Evolutionary conservation across 805 yeast genomes (phyloP), one percentile per base, ranked within the genome.

Genomic region (Saccharomycopsis fibuligera): DNA sequence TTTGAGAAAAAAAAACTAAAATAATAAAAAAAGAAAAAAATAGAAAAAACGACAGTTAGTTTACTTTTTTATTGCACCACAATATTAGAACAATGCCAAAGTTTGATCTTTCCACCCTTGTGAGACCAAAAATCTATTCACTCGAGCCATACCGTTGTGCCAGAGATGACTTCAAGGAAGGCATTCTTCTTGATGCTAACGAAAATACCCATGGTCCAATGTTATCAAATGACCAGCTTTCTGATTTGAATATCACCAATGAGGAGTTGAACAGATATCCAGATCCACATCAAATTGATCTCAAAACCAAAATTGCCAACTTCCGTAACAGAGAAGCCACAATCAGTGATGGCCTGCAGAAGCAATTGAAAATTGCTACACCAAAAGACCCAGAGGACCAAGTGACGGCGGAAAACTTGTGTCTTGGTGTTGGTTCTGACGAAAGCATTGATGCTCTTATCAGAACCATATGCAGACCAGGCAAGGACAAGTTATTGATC

Each of bases 391-490:
- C 31, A 40, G 23, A 57, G 8, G 35, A 49, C 10, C 60, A 62
- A 3, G 61, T 86, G 53, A 66, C 69, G 1, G 76, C 85, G 0
- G 83, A 72, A 5, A 93, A 93, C 65, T 60, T 93, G 29, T 89
- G 95, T 61, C 73, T 93, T 30, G 99, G 99, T 39, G 99, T 93
- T 10, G 99, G 99, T 1, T 90, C 97, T 1, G 99, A 93, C 64
- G 99, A 93, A 66, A 80, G 93, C 59, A 89, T 93, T 52, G 99
- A 93, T 62, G 76, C 93, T 36, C 67, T 91, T 48, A 81, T 93
- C 54, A 72, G 99, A 58, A 86, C 95, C 47, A 75, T 84, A 47
- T 86, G 96, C 60, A 69, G 65, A 4, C 99, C 99, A 2, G 86
- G 85, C 2, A 73, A 70, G 54, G 96, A 90, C 52, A 91, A 88